Evolutionary conservation across 2,329 filamentous ascomycete genomes (phyloP).

Genomic region (Pseudogymnoascus sp.): DNA sequence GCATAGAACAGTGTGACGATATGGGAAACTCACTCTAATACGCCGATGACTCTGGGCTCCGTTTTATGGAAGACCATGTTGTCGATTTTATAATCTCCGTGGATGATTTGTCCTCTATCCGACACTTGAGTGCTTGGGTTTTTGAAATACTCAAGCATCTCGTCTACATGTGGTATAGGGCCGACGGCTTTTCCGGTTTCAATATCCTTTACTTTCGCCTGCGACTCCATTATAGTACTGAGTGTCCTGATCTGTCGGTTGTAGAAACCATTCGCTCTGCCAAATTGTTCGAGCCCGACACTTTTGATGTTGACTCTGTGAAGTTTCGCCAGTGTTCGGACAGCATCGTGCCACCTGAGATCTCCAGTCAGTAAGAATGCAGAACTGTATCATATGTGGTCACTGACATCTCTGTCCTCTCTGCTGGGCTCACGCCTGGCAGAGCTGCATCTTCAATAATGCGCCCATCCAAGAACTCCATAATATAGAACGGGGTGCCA

Average conservation of each 20-base stretch:
- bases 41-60: constrained; percentile 79
- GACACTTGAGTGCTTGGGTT: constrained; percentile 61
- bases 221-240: constrained; percentile 65
- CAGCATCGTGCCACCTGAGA: constrained; percentile 68
- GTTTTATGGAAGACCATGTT: constrained; percentile 86
- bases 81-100: constrained; percentile 96
- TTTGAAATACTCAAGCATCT: constrained; percentile 70
- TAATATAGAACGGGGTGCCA: constrained; percentile 92
- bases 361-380: not conserved
- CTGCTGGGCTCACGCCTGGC: constrained; percentile 58
- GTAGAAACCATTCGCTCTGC: constrained; percentile 71
- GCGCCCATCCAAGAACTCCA: constrained; percentile 89
- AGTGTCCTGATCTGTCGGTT: constrained; percentile 79
- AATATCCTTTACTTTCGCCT: constrained; percentile 66
- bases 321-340: constrained; percentile 75
- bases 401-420: constrained; percentile 64
- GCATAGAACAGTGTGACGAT: not conserved
- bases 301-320: constrained; percentile 62
- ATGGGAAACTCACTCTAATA: constrained; percentile 62
- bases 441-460: constrained; percentile 87
- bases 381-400: not conserved
- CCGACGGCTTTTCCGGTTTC: constrained; percentile 73
- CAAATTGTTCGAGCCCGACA: constrained; percentile 65
- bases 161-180: constrained; percentile 72
- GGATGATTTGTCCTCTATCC: constrained; percentile 73